Evolutionary conservation across 306 rosid species (phyloP).

Genomic region (Citrullus amarus): DNA sequence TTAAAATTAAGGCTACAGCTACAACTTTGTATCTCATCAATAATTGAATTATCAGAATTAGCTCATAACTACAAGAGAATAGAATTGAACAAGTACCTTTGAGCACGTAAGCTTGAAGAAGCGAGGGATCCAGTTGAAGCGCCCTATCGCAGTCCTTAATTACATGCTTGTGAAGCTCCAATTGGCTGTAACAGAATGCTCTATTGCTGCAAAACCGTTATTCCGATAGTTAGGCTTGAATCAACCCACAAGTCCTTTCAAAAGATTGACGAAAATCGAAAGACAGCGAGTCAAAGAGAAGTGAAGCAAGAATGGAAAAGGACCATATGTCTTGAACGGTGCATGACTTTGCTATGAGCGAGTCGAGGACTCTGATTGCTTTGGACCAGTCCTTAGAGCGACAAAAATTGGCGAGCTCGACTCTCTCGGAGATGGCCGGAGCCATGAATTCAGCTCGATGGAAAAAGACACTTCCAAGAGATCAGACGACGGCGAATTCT

Average conservation of each 20-base stretch:
- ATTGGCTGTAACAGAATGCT: slow-evolving; percentile 84
- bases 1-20: not conserved
- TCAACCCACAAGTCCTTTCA: slow-evolving; percentile 3
- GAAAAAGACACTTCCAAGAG: not conserved
- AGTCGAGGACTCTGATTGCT: slow-evolving; percentile 84
- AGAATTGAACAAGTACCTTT: slow-evolving; percentile 36
- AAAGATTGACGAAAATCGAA: slow-evolving; percentile 4
- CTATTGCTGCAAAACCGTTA: slow-evolving; percentile 49
- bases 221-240: not conserved
- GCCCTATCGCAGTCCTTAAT: slow-evolving; percentile 86
- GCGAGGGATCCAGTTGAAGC: slow-evolving; percentile 59
- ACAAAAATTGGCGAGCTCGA: slow-evolving; percentile 66
- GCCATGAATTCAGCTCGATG: slow-evolving; percentile 27
- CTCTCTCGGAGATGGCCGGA: slow-evolving; percentile 48
- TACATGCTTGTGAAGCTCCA: slow-evolving; percentile 89
- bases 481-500: not conserved
- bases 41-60: slow-evolving; percentile 1
- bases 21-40: not conserved
- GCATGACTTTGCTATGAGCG: slow-evolving; percentile 46
- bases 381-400: slow-evolving; percentile 86
- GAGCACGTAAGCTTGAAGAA: slow-evolving; percentile 74
- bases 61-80: not conserved
- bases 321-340: slow-evolving; percentile 78
- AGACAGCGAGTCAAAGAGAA: slow-evolving; percentile 10
- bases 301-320: not conserved